phyloP scores from a whole-genome alignment of 805 yeast genomes.

The Saturnispora besseyi region DNA sequence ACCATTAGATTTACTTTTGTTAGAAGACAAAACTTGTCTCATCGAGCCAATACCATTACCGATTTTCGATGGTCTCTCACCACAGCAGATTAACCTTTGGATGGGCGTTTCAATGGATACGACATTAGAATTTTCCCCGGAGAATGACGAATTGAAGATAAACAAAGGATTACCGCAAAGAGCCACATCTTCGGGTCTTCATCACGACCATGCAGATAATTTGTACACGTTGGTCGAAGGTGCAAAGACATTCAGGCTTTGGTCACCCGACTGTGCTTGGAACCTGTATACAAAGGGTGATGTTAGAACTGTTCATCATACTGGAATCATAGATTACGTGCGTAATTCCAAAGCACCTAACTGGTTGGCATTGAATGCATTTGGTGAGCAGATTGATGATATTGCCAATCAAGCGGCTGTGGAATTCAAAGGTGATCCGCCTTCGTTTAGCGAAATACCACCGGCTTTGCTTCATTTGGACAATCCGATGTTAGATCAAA shows the following conservation, averaged over 20 bases:
- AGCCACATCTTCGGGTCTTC: constrained; percentile 62
- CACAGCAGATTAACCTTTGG: constrained; percentile 75
- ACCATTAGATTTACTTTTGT: constrained; percentile 43
- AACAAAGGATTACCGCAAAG: constrained; percentile 31
- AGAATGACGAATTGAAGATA: background rate
- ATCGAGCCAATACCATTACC: constrained; percentile 25
- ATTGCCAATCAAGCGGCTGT: constrained; percentile 6
- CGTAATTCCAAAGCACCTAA: constrained; percentile 44
- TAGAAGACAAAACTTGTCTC: constrained; percentile 25
- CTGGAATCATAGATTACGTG: constrained; percentile 61
- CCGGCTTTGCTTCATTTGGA: constrained; percentile 55
- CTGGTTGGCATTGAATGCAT: constrained; percentile 41
- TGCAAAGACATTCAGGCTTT: constrained; percentile 55
- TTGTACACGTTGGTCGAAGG: constrained; percentile 56
- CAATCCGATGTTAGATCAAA: constrained; percentile 32
- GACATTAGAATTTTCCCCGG: constrained; percentile 21
- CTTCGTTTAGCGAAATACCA: constrained; percentile 58
- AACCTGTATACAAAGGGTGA: constrained; percentile 58
- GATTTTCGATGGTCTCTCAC: constrained; percentile 28
- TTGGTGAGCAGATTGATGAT: constrained; percentile 43
- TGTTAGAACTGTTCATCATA: constrained; percentile 40
- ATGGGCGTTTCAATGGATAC: constrained; percentile 34
- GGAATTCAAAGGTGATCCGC: constrained; percentile 40
- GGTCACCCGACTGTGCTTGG: constrained; percentile 52
- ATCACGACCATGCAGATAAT: constrained; percentile 77